Base-by-base conservation (phyloP, 257 asterid species). In the Plantago ovata region DNA sequence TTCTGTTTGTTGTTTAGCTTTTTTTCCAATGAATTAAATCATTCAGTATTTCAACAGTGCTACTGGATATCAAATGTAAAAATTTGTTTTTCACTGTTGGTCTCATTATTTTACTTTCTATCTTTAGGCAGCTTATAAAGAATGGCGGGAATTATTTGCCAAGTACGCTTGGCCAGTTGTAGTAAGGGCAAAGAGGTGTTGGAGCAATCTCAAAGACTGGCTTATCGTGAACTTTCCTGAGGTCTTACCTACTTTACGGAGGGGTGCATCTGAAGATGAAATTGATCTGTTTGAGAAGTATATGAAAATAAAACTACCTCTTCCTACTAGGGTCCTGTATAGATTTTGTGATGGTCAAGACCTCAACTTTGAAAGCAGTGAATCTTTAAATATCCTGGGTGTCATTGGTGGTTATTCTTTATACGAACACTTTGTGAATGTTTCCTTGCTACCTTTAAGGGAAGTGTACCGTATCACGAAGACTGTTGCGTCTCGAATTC, bases 121-220 rank as follows among this genome's bases (percentile, higher is more conserved):
- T 57, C 47, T 71, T 41, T 58, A 92, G 98, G 89, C 70, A 40
- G 86, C 95, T 61, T 92, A 92, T 70, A 71, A 58, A 53, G 58
- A 82, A 53, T 88, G 98, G 98, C 58, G 95, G 49, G 87, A 77
- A 58, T 82, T 70, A 54, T 92, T 92, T 63, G 47, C 70, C 50
- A 69, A 58, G 79, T 92, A 92, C 58, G 95, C 98, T 2, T 92
- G 98, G 98, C 32, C 95, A 19, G 83, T 92, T 50, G 95, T 92
- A 60, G 56, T n/a, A 11, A 78, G 95, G 21, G 89, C 75, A 45
- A 82, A 79, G 65, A 76, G 69, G 61, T 88, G 89, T 67, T 92
- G 98, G 97, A 63, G 62, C 72, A 69, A 66, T 21, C 72, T 92
- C 10, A 92, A 75, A 70, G 78, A 53, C 54, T 92, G 98, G 96